A percentile compares a stretch with the other conserved stretches of the same genome.
Evolutionary conservation across 805 yeast species (phyloP).

Genomic region (Citeromyces matritensis): DNA sequence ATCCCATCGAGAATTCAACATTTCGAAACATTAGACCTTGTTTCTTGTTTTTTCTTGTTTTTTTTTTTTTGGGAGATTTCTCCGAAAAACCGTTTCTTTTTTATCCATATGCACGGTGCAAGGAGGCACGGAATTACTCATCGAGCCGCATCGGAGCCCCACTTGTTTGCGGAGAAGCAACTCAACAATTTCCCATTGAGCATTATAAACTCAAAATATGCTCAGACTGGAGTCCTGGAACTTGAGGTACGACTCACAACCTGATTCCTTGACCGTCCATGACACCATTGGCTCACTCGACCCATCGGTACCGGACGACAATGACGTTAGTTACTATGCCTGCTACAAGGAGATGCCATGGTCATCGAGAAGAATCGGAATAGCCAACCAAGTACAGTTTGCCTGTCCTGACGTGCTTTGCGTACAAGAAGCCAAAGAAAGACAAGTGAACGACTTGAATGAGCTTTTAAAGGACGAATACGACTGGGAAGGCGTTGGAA

Average conservation of each 20-base stretch:
- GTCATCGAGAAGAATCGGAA: constrained; percentile 18
- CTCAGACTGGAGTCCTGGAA: constrained; percentile 13
- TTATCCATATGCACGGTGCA: too few species aligned
- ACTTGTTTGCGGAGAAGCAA: too few species aligned
- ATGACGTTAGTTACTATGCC: constrained; percentile 10
- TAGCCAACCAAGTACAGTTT: constrained; percentile 18
- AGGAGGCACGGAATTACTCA: too few species aligned
- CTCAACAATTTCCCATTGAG: too few species aligned
- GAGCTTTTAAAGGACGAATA: constrained; percentile 11
- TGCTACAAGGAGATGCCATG: constrained; percentile 15
- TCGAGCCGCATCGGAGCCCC: too few species aligned
- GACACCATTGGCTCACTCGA: constrained; percentile 9
- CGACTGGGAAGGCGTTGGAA: constrained; percentile 32
- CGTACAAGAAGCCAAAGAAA: constrained; percentile 30
- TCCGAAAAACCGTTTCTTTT: too few species aligned
- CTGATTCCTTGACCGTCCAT: constrained; percentile 7
- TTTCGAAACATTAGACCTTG: too few species aligned
- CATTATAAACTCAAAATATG: not conserved
- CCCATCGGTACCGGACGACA: constrained; percentile 9
- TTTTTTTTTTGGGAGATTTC: too few species aligned
- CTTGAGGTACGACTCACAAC: constrained; percentile 11
- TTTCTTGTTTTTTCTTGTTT: too few species aligned
- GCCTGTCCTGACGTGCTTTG: constrained; percentile 18
- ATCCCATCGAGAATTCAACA: too few species aligned
- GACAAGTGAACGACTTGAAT: constrained; percentile 29